Percentiles rank a stretch among this genome's conserved stretches.
Conservation (phyloP, 495 filamentous ascomycete genomes). For the Penicillium dipodomyicola region DNA sequence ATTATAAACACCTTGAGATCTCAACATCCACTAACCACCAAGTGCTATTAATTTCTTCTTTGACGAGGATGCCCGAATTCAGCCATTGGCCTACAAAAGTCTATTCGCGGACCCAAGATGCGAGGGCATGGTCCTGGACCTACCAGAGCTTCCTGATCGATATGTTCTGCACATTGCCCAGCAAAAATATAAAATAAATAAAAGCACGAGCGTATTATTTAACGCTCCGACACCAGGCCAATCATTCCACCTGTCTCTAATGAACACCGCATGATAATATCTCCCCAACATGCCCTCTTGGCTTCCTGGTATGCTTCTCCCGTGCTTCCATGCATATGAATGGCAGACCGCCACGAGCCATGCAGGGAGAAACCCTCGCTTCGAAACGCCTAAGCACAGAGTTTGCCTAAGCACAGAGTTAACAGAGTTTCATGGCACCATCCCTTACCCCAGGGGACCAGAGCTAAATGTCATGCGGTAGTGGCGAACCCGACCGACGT, state of each 20-base stretch:
- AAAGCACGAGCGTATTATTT: conserved; percentile 3
- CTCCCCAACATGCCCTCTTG: neutral
- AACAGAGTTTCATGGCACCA: conserved; percentile 6
- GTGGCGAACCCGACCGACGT: neutral
- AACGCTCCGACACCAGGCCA: neutral
- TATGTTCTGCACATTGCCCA: neutral
- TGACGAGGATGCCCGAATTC: neutral
- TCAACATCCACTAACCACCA: neutral
- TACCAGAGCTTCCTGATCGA: neutral
- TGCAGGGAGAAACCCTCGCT: neutral
- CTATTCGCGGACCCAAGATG: conserved; percentile 2
- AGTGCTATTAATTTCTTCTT: conserved; percentile 3
- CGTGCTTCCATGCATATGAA: conserved; percentile 36
- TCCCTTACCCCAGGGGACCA: neutral
- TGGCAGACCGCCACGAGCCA: conserved; percentile 21
- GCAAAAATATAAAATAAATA: too few relatives aligned
- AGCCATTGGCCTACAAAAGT: neutral
- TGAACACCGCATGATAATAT: conserved; percentile 18
- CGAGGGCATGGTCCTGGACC: conserved; percentile 1
- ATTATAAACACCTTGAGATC: conserved; percentile 2
- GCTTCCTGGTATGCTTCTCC: conserved; percentile 25
- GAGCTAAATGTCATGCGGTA: neutral
- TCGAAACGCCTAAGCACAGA: neutral
- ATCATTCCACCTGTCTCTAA: neutral
- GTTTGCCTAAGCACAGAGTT: neutral